These are phyloP conservation scores for Alternaria incomplexa DNA, from an alignment of 2,329 filamentous ascomycete genomes.

Conservation along the genomic window DNA sequence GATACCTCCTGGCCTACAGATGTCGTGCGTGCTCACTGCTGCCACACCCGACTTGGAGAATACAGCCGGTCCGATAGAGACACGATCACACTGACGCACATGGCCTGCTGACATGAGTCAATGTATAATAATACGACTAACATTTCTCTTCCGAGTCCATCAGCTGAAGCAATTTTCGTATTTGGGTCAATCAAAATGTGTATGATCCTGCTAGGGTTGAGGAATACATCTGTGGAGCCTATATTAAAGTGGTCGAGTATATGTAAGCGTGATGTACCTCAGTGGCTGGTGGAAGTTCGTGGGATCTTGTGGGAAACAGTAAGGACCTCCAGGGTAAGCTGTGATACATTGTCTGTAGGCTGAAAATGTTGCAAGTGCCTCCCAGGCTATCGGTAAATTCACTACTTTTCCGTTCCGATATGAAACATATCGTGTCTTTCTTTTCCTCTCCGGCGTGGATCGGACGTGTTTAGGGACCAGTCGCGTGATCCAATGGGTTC, in stretches of 20 bases:
- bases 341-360: background rate
- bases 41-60: background rate
- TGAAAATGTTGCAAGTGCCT: background rate
- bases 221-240: background rate
- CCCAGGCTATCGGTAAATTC: background rate
- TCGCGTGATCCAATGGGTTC: background rate
- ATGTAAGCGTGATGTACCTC: background rate
- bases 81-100: background rate
- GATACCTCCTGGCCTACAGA: background rate
- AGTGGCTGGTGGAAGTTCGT: background rate
- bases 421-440: background rate
- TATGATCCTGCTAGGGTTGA: background rate
- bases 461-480: background rate
- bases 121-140: background rate
- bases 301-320: background rate
- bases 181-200: background rate
- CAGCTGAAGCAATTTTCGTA: background rate
- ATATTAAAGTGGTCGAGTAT: background rate
- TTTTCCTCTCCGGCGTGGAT: background rate
- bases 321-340: background rate
- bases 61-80: fast-evolving
- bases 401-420: background rate
- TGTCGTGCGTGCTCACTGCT: background rate
- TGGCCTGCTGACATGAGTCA: background rate
- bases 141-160: background rate